Percentiles rank a stretch among this genome's conserved stretches.
Conservation (phyloP, 2,329 filamentous ascomycete species). For the Cadophora sp. region DNA sequence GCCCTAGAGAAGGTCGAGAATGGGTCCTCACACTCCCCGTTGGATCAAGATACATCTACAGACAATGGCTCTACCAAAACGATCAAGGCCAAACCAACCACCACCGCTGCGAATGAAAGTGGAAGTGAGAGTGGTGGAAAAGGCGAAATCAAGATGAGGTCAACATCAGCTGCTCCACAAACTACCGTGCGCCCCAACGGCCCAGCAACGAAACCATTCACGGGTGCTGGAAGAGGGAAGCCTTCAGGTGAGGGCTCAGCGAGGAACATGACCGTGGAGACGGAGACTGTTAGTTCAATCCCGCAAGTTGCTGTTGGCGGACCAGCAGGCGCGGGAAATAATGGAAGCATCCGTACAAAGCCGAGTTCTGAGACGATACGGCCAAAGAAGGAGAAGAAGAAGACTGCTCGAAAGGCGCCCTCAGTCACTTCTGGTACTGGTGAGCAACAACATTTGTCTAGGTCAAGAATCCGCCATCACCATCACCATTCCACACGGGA, state of each 20-base stretch:
- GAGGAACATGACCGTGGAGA: slow-evolving; percentile 96
- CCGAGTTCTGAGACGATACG: slow-evolving; percentile 95
- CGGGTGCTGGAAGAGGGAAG: slow-evolving; percentile 73
- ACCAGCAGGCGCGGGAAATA: slow-evolving; percentile 66
- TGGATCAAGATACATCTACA: slow-evolving; percentile 46
- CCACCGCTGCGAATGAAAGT: slow-evolving; percentile 57
- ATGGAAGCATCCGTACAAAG: slow-evolving; percentile 81
- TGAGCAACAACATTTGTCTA: slow-evolving; percentile 56
- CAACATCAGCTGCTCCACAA: slow-evolving; percentile 49
- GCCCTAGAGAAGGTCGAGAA: slow-evolving; percentile 55
- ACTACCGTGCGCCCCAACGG: slow-evolving; percentile 56
- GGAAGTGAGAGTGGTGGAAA: slow-evolving; percentile 72
- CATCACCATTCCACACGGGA: slow-evolving; percentile 45
- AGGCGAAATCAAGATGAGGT: slow-evolving; percentile 50
- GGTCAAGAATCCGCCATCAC: slow-evolving; percentile 51
- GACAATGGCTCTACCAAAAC: slow-evolving; percentile 46
- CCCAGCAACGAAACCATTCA: slow-evolving; percentile 69
- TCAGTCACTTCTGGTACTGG: slow-evolving; percentile 74
- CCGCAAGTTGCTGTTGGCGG: slow-evolving; percentile 82
- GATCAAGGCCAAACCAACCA: slow-evolving; percentile 55
- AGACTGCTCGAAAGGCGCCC: slow-evolving; percentile 75
- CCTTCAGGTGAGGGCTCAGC: slow-evolving; percentile 72
- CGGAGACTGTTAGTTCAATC: slow-evolving; percentile 91
- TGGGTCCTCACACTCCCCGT: slow-evolving; percentile 55
- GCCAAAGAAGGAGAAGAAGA: slow-evolving; percentile 93